A percentile compares a stretch with the other conserved stretches of the same genome.
phyloP scores from a whole-genome alignment of 768 basidiomycete genomes.

The Collybia sordida region DNA sequence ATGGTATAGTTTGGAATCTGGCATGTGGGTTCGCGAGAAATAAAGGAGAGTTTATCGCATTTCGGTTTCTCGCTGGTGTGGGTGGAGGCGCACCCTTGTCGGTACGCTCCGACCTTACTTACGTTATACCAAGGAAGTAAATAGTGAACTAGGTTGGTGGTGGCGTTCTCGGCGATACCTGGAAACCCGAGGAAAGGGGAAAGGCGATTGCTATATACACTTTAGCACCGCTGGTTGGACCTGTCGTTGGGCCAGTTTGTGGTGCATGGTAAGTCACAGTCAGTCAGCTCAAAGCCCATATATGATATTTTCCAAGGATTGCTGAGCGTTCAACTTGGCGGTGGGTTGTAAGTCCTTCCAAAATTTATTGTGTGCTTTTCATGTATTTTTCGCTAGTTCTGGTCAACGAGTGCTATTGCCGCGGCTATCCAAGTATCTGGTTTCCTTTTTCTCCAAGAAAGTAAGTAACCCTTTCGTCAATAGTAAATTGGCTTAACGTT shows the following conservation, averaged over 20 bases:
- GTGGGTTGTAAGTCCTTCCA: slow-evolving; percentile 67
- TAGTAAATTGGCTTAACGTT: not conserved
- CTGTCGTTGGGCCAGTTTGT: slow-evolving; percentile 61
- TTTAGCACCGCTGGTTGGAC: slow-evolving; percentile 64
- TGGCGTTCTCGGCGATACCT: slow-evolving; percentile 65
- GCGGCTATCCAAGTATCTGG: slow-evolving; percentile 55
- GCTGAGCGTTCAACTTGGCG: slow-evolving; percentile 65
- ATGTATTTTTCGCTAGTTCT: slow-evolving; percentile 49
- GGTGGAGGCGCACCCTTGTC: slow-evolving; percentile 73
- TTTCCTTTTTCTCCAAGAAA: slow-evolving; percentile 60
- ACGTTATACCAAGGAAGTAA: slow-evolving; percentile 28
- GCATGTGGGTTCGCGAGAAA: slow-evolving; percentile 65
- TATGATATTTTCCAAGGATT: slow-evolving; percentile 33
- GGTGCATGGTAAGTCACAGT: slow-evolving; percentile 49
- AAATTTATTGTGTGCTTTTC: too few relatives aligned
- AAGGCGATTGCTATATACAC: slow-evolving; percentile 64
- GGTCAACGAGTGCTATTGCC: slow-evolving; percentile 62
- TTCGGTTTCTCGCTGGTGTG: slow-evolving; percentile 68
- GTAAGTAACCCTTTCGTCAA: slow-evolving; percentile 30
- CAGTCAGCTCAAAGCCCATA: too few relatives aligned
- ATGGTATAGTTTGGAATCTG: slow-evolving; percentile 52
- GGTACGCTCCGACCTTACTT: slow-evolving; percentile 44
- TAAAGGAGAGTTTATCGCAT: slow-evolving; percentile 57
- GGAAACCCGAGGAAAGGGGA: slow-evolving; percentile 61
- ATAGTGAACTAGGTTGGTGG: slow-evolving; percentile 47